Evolutionary conservation across 768 basidiomycete species (phyloP).

Genomic region (Hericium erinaceus): DNA sequence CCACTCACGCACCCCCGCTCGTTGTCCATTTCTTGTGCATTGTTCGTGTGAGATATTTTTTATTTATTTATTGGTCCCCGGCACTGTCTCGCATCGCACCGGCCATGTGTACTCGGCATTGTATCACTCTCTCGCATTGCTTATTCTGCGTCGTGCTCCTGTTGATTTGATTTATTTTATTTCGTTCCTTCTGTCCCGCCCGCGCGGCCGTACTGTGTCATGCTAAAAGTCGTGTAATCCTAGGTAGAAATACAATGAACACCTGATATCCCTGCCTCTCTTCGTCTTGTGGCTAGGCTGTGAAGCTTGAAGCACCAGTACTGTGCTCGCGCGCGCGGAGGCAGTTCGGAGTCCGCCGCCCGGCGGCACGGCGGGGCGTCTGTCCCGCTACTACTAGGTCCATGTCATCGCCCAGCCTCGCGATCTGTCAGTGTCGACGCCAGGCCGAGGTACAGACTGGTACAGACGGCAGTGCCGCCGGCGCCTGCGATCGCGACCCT

Average conservation of each 20-base stretch:
- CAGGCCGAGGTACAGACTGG: no score
- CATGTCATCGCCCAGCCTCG: no score
- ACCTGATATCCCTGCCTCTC: not conserved
- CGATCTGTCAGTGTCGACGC: no score
- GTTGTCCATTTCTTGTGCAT: constrained; percentile 2
- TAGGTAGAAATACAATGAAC: constrained; percentile 11
- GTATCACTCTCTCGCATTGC: constrained; percentile 15
- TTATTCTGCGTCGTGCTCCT: constrained; percentile 9
- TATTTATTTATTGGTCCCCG: constrained; percentile 15
- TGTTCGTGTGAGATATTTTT: constrained; percentile 13
- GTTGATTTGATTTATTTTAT: constrained; percentile 14
- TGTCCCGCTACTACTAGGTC: no score
- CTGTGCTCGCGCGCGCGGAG: no score
- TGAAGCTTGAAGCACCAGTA: no score
- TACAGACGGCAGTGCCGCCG: no score
- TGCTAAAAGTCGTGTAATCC: constrained; percentile 11
- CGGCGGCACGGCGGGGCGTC: no score
- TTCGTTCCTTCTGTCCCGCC: constrained; percentile 6
- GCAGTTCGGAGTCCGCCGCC: no score
- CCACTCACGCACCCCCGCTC: not conserved
- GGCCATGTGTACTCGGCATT: constrained; percentile 16
- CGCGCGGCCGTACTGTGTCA: constrained; percentile 10
- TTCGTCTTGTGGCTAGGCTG: no score
- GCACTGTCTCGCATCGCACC: constrained; percentile 12
- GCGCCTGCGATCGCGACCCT: no score